phyloP scores from a whole-genome alignment of 352 stramenopile species.

The Phytophthora hybrid region DNA sequence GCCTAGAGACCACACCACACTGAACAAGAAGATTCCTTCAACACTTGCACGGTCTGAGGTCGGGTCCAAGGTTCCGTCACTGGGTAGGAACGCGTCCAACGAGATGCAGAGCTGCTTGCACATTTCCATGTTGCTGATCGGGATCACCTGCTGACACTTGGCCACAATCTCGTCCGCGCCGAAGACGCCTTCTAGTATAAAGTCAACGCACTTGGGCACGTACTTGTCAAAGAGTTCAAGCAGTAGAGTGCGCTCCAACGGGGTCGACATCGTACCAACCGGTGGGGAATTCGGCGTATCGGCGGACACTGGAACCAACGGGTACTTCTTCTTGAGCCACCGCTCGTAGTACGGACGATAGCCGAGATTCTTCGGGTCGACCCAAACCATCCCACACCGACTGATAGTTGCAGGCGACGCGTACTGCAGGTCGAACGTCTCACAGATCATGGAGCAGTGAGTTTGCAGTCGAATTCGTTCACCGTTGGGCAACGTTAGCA shows the following conservation, averaged over 20 bases:
- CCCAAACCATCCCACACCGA: constrained; percentile 97
- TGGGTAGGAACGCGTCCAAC: constrained; percentile 90
- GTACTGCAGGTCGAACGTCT: constrained; percentile 97
- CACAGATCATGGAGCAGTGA: constrained; percentile 94
- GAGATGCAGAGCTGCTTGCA: constrained; percentile 95
- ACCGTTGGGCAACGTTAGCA: constrained; percentile 96
- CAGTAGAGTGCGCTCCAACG: constrained; percentile 62
- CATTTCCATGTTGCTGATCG: constrained; percentile 95
- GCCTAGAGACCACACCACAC: constrained; percentile 93
- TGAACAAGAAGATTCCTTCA: constrained; percentile 95
- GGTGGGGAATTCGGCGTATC: constrained; percentile 15
- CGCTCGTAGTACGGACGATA: constrained; percentile 95
- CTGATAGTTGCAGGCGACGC: constrained; percentile 95
- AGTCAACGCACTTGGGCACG: constrained; percentile 92
- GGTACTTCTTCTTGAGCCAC: constrained; percentile 93
- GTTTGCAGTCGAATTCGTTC: constrained; percentile 95
- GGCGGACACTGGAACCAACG: constrained; percentile 37
- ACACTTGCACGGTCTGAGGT: constrained; percentile 66
- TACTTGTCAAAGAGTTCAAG: constrained; percentile 95
- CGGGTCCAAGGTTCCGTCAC: constrained; percentile 54
- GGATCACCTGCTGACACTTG: constrained; percentile 93
- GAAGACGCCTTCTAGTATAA: constrained; percentile 92
- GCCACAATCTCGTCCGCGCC: constrained; percentile 90
- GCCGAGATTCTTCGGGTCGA: constrained; percentile 96
- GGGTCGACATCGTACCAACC: constrained; percentile 26